Evolutionary conservation across 1,139 yeast genomes (phyloP), one percentile per base, ranked within the genome.

Genomic region (Spathaspora sp.): DNA sequence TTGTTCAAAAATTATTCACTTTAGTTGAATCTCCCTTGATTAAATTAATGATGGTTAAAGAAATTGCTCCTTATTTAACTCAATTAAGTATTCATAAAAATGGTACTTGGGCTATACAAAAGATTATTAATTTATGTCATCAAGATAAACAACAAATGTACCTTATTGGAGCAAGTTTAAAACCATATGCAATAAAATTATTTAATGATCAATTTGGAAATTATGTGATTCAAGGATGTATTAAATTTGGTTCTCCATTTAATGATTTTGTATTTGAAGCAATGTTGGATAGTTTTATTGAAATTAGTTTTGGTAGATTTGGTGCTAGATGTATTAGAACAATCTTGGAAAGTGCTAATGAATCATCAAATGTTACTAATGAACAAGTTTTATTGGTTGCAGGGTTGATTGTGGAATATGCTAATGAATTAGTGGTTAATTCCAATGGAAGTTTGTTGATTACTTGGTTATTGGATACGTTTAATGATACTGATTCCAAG

Each of bases 91-190:
- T 89, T 47, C 99, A 93, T 69, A 93, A 93, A 61, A 93, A 95
- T 64, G 99, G 99, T 51, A 93, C 99, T 3, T 93, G 99, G 99
- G 98, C 98, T 2, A 95, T 96, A 26, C 99, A 95, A 65, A 95
- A 93, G 65, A 86, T 93, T 62, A 90, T 95, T 57, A 87, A 84
- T 54, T 84, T 88, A 49, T 64, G 74, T 49, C 84, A 88, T 7
- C 72, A 85, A 1, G 79, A 80, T 33, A 64, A 58, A 42, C 82
- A 89, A 51, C 97, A 91, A 63, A 84, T 81, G 65, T 70, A 75
- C 56, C 63, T 84, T 46, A 87, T 93, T 46, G 84, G 85, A 7
- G 75, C 79, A 13, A 81, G 91, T 33, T 76, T 93, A 50, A 81
- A 82, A 52, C 95, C 96, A 2, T 90, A 86, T 61, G 81, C 95